Base-by-base conservation (phyloP, 2,329 filamentous ascomycete species). In the Ophiocordyceps polyrhachis-furcata region DNA sequence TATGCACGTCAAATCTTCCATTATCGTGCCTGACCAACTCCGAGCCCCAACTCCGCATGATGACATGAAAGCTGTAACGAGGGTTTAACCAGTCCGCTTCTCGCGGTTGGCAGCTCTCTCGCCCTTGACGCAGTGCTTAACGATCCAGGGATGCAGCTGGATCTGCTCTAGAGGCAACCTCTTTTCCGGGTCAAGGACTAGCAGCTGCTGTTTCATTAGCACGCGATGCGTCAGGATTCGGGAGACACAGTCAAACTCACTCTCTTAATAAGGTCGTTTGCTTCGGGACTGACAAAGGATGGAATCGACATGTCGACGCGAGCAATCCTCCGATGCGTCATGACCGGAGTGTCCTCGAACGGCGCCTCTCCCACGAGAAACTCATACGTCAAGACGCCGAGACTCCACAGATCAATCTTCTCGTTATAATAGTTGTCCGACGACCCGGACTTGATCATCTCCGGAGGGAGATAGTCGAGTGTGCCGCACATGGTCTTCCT, bases 401-500 rank as follows among this genome's bases (percentile, higher is more conserved):
- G 68, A 58, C 84, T 91, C 91, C 91, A 98, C 49, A 96, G 66
- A 59, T 98, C 91, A 29, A 98, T 85, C 67, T 95, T 96, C 59
- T 95, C 88, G 48, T 76, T 83, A 65, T 96, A 96, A 58, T 74
- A 93, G 65, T 91, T 93, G 56, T 91, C 84, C 53, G 79, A 75
- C 52, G 74, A 73, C 41, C 84, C 82, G 4, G 80, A 76, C 62
- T 81, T 84, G 62, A 96, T 75, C 91, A 98, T 98, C 77, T 98
- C 91, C 5, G 91, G 91, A 3, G 91, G 91, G 15, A 98, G 75
- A 62, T 98, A 98, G 65, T 98, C 91, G 40, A 96, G 76, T 17
- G 91, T 98, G 50, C 91, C 91, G 61, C 91, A 98, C 77, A 96
- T 88, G 46, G 91, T 98, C 57, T 88, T 82, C 49, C 91, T 74